phyloP scores from a whole-genome alignment of 176 grass and related monocot species.

The Urochloa ruziziensis region DNA sequence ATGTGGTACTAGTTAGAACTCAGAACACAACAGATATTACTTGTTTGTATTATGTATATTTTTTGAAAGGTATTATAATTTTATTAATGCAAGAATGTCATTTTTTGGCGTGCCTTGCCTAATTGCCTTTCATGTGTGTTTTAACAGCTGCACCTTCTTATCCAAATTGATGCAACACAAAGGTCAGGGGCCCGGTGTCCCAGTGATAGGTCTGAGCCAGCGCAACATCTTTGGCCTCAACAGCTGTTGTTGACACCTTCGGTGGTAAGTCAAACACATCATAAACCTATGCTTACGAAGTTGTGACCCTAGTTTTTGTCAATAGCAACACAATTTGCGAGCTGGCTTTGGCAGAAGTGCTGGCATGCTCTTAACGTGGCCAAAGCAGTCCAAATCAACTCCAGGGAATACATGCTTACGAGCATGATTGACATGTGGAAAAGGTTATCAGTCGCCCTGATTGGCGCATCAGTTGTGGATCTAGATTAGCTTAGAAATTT shows the following conservation, averaged over 20 bases:
- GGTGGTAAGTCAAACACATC: not conserved
- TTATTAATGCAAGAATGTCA: not conserved
- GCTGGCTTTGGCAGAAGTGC: not conserved
- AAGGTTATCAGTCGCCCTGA: not conserved
- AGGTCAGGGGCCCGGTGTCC: not conserved
- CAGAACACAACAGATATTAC: not conserved
- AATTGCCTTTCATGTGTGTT: not conserved
- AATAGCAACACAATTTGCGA: not conserved
- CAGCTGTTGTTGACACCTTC: not conserved
- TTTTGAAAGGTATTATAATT: not conserved
- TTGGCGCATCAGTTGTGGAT: not conserved
- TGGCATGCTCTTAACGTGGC: constrained; percentile 13
- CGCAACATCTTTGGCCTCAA: not conserved
- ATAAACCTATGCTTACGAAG: not conserved
- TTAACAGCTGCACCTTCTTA: not conserved
- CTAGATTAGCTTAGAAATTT: not conserved
- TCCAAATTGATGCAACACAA: not conserved
- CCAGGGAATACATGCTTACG: not conserved
- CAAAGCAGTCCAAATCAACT: not conserved
- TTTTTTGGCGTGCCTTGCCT: not conserved
- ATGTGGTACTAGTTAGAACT: not conserved
- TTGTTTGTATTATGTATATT: not conserved
- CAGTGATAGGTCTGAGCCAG: not conserved
- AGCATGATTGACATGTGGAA: not conserved
- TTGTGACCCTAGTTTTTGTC: not conserved